These are phyloP conservation scores for Alternaria angustiovoidea DNA, from an alignment of 2,329 filamentous ascomycete species.

Conservation along the genomic window DNA sequence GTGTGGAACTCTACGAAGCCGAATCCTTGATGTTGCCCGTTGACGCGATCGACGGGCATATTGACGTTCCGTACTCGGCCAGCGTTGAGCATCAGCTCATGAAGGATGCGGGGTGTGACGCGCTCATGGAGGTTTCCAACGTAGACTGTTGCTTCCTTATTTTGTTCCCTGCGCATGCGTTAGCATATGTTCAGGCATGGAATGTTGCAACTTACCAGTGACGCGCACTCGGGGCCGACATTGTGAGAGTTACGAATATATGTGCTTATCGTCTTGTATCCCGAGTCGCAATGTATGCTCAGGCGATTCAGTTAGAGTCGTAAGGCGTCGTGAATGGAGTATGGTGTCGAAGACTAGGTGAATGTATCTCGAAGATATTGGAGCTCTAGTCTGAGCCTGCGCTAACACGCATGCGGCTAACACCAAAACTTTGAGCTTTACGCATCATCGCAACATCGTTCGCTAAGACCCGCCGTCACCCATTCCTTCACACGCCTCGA, in stretches of 20 bases:
- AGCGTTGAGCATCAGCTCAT: conserved; percentile 98
- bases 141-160: conserved; percentile 98
- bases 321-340: conserved; percentile 9
- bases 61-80: conserved; percentile 98
- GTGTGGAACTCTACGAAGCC: conserved; percentile 98
- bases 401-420: conserved; percentile 20
- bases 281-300: conserved; percentile 3
- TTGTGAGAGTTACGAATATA: conserved; percentile 46
- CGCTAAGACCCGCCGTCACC: conserved; percentile 12
- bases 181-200: conserved; percentile 16
- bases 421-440: conserved; percentile 36
- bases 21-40: conserved; percentile 95
- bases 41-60: conserved; percentile 96
- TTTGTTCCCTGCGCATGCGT: conserved; percentile 69
- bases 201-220: conserved; percentile 69
- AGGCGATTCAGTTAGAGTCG: not conserved
- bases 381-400: conserved; percentile 22
- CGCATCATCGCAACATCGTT: conserved; percentile 20
- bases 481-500: conserved; percentile 4
- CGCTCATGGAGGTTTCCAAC: conserved; percentile 98
- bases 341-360: conserved; percentile 8
- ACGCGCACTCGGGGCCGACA: conserved; percentile 69
- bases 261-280: not conserved
- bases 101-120: conserved; percentile 86
- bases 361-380: conserved; percentile 29